Evolutionary conservation across 2,329 filamentous ascomycete species (phyloP).

Genomic region (Penicillium hesseltinei): DNA sequence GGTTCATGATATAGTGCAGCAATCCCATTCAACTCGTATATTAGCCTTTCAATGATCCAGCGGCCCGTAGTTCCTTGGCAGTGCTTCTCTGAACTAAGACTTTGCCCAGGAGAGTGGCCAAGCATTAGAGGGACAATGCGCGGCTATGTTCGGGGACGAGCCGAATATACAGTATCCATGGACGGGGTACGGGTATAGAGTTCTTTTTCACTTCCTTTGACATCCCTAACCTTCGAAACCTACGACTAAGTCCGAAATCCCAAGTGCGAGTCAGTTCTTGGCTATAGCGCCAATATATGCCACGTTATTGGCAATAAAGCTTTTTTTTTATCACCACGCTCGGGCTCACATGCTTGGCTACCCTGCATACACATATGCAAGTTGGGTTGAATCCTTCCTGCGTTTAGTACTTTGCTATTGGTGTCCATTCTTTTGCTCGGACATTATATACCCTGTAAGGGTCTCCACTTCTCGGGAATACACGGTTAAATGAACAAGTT

Average conservation of each 20-base stretch:
- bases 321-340: constrained; percentile 6
- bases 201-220: neutral
- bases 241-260: constrained; percentile 3
- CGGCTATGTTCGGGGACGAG: neutral
- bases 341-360: neutral
- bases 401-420: constrained; percentile 1
- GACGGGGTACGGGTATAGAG: neutral
- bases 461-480: neutral
- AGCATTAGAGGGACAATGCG: neutral
- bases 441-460: too few relatives aligned
- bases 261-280: constrained; percentile 4
- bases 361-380: neutral
- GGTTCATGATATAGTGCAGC: neutral
- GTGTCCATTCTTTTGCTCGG: neutral
- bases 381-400: neutral
- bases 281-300: constrained; percentile 12
- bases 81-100: constrained; percentile 9
- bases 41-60: constrained; percentile 10
- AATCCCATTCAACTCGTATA: neutral
- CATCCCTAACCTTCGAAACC: neutral
- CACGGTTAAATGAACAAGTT: neutral
- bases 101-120: neutral
- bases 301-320: constrained; percentile 17
- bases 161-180: neutral
- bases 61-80: constrained; percentile 16